Evolutionary conservation across 495 filamentous ascomycete genomes (phyloP).

Genomic region (Penicillium pancosmium): DNA sequence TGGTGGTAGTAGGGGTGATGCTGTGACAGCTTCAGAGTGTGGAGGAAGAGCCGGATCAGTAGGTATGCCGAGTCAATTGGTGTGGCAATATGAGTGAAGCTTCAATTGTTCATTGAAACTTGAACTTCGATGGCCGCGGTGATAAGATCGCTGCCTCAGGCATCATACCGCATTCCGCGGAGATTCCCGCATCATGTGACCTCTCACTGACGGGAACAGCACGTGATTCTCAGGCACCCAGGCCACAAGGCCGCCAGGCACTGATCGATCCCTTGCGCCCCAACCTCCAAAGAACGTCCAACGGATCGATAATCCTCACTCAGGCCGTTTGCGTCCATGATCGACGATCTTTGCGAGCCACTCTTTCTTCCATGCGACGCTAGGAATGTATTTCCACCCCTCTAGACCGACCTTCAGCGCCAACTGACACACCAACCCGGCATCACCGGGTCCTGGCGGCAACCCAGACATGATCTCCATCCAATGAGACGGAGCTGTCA

Average conservation of each 20-base stretch:
- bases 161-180: constrained; percentile 19
- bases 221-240: background rate
- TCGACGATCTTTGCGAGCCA: constrained; percentile 1
- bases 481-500: constrained; percentile 17
- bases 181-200: constrained; percentile 19
- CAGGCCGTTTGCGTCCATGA: constrained; percentile 18
- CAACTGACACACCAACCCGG: constrained; percentile 18
- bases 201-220: background rate
- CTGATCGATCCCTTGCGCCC: background rate
- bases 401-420: constrained; percentile 9
- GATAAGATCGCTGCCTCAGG: constrained; percentile 23
- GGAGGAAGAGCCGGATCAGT: background rate
- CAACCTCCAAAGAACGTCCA: background rate
- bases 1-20: background rate
- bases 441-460: constrained; percentile 26
- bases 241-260: background rate
- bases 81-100: no score
- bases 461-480: constrained; percentile 15
- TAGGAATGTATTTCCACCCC: constrained; percentile 12
- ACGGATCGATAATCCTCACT: background rate
- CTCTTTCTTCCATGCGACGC: constrained; percentile 20
- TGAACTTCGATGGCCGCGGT: background rate
- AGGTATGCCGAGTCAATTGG: background rate
- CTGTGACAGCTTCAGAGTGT: background rate
- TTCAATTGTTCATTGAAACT: background rate